These are phyloP conservation scores for Paramecium primaurelia DNA, from an alignment of 73 alveolate species.

Conservation along the genomic window DNA sequence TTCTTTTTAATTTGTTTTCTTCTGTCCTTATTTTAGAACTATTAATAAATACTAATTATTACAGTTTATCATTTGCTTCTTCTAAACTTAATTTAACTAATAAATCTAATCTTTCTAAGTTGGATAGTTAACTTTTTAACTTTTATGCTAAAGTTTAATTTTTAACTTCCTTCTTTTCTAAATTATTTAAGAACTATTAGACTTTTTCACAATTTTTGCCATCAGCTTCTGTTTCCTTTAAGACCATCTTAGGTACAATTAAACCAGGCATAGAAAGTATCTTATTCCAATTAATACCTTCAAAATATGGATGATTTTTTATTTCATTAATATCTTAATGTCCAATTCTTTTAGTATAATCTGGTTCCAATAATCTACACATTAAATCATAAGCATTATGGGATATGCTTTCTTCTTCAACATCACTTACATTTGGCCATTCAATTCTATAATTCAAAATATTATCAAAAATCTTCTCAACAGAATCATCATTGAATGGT, in stretches of 20 bases:
- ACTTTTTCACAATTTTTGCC: slow-evolving; percentile 41
- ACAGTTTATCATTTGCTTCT: slow-evolving; percentile 52
- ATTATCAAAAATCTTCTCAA: slow-evolving; percentile 67
- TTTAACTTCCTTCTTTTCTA: slow-evolving; percentile 30
- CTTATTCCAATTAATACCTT: slow-evolving; percentile 78
- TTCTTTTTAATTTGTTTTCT: neutral
- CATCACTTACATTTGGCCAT: slow-evolving; percentile 58
- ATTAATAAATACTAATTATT: neutral
- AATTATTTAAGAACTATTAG: slow-evolving; percentile 29
- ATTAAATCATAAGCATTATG: slow-evolving; percentile 85
- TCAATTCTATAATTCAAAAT: slow-evolving; percentile 61
- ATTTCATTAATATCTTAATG: slow-evolving; percentile 80
- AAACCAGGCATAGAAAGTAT: slow-evolving; percentile 1
- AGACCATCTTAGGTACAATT: neutral
- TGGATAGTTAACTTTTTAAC: neutral
- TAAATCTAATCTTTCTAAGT: slow-evolving; percentile 56
- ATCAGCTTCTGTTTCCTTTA: slow-evolving; percentile 10
- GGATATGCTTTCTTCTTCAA: slow-evolving; percentile 79
- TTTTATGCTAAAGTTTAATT: slow-evolving; percentile 12
- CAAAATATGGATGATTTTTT: slow-evolving; percentile 84
- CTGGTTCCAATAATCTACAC: slow-evolving; percentile 68
- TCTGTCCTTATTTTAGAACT: neutral
- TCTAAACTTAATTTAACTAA: slow-evolving; percentile 35
- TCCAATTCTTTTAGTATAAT: slow-evolving; percentile 86
- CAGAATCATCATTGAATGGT: slow-evolving; percentile 69